Percentiles rank a stretch among this genome's conserved stretches.
phyloP scores from a whole-genome alignment of 1,139 yeast species.

The Yamadazyma songkhlaensis region DNA sequence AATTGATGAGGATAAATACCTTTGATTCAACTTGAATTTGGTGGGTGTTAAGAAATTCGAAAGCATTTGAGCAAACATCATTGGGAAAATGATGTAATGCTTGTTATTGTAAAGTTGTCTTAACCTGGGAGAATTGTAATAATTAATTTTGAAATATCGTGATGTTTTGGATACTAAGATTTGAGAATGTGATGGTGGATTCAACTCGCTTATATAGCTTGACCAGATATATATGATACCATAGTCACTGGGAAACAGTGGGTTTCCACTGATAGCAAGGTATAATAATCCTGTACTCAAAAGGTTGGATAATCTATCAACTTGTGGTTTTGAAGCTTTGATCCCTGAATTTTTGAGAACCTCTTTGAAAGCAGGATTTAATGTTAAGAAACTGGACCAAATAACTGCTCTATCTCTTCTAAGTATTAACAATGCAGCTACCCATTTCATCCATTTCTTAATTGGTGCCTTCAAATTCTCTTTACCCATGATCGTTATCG shows the following conservation, averaged over 20 bases:
- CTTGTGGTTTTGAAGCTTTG: background rate
- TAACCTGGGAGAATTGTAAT: constrained; percentile 20
- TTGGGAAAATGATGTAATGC: constrained; percentile 33
- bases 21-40: constrained; percentile 32
- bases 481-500: background rate
- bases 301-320: constrained; percentile 17
- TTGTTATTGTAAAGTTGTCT: constrained; percentile 27
- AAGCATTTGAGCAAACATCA: constrained; percentile 39
- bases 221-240: constrained; percentile 34
- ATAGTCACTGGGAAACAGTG: constrained; percentile 38
- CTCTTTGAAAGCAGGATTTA: constrained; percentile 30
- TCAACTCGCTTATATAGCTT: constrained; percentile 31
- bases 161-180: constrained; percentile 26
- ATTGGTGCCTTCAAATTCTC: constrained; percentile 7
- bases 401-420: constrained; percentile 25
- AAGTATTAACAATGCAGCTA: constrained; percentile 21
- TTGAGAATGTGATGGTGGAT: constrained; percentile 33
- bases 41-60: constrained; percentile 46
- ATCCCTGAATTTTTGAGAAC: background rate
- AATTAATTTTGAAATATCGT: constrained; percentile 24
- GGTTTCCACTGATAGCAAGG: constrained; percentile 27
- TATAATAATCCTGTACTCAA: constrained; percentile 28
- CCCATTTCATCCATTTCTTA: constrained; percentile 32
- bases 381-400: constrained; percentile 33
- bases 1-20: constrained; percentile 33